These are phyloP conservation scores for Botrytis aclada DNA, from an alignment of 2,329 filamentous ascomycete species.

Conservation along the genomic window DNA sequence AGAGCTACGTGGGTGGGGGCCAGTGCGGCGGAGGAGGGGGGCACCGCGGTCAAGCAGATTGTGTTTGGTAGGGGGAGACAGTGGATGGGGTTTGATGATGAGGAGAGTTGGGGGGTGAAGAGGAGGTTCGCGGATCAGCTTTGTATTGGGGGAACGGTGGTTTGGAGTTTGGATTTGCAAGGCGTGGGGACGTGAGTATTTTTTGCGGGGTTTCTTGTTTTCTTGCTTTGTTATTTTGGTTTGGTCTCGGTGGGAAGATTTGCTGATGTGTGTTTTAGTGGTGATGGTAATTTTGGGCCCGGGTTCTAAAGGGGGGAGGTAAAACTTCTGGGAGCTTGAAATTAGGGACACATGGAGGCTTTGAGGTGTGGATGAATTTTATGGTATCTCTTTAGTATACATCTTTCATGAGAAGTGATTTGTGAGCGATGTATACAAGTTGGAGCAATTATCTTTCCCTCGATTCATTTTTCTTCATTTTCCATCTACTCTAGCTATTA, in stretches of 20 bases:
- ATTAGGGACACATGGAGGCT: neutral
- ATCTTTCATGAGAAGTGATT: neutral
- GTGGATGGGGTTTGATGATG: conserved; percentile 45
- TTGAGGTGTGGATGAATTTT: neutral
- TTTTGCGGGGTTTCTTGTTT: neutral
- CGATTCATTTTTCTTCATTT: rapidly evolving
- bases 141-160: conserved; percentile 35
- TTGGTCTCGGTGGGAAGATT: no score
- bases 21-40: neutral
- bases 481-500: neutral
- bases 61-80: conserved; percentile 38
- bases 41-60: conserved; percentile 25
- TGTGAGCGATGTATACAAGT: neutral
- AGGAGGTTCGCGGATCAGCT: conserved; percentile 29
- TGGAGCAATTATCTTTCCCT: neutral
- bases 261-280: neutral
- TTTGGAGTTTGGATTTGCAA: conserved; percentile 22
- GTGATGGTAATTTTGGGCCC: conserved; percentile 12
- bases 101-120: conserved; percentile 25
- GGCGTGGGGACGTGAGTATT: conserved; percentile 11
- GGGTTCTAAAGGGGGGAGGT: neutral
- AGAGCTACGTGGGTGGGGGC: conserved; percentile 27
- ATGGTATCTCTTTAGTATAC: neutral
- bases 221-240: no score
- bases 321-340: neutral